These are phyloP conservation scores for Avena sativa DNA, from an alignment of 176 grass and related monocot species.

Conservation along the genomic window DNA sequence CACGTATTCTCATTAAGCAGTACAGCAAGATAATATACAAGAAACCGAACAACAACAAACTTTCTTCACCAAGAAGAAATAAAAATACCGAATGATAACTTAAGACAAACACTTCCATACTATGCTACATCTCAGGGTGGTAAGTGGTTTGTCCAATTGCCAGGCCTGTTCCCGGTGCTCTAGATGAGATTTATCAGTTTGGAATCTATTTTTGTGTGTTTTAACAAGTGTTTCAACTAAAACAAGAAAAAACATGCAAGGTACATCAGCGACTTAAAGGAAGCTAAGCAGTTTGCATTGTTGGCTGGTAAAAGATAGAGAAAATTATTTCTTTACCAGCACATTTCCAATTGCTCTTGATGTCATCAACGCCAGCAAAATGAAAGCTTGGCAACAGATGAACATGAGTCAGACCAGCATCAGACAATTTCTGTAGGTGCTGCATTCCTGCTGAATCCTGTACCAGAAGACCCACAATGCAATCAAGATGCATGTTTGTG, in stretches of 20 bases:
- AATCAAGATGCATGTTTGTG: slow-evolving; percentile 5
- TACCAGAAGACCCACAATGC: slow-evolving; percentile 34
- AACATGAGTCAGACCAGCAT: slow-evolving; percentile 87
- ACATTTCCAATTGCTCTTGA: slow-evolving; percentile 75
- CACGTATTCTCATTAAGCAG: neutral
- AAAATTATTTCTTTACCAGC: slow-evolving; percentile 60
- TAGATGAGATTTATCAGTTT: slow-evolving; percentile 11
- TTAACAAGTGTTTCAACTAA: neutral
- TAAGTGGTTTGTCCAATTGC: neutral
- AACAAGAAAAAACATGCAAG: slow-evolving; percentile 2
- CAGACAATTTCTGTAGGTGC: slow-evolving; percentile 70
- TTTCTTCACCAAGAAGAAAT: neutral
- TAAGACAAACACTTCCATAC: neutral
- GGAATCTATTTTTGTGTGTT: neutral
- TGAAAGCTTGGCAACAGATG: slow-evolving; percentile 95
- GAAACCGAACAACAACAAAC: neutral
- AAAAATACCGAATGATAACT: neutral
- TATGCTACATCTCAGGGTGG: neutral
- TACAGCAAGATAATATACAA: neutral
- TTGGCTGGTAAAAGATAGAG: slow-evolving; percentile 33
- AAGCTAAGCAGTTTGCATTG: neutral
- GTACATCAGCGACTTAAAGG: slow-evolving; percentile 6
- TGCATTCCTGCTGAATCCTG: slow-evolving; percentile 76
- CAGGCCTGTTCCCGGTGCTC: neutral
- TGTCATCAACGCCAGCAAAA: slow-evolving; percentile 86